Evolutionary conservation across 2,329 filamentous ascomycete species (phyloP).

Genomic region (Hymenoscyphus fructigenus): DNA sequence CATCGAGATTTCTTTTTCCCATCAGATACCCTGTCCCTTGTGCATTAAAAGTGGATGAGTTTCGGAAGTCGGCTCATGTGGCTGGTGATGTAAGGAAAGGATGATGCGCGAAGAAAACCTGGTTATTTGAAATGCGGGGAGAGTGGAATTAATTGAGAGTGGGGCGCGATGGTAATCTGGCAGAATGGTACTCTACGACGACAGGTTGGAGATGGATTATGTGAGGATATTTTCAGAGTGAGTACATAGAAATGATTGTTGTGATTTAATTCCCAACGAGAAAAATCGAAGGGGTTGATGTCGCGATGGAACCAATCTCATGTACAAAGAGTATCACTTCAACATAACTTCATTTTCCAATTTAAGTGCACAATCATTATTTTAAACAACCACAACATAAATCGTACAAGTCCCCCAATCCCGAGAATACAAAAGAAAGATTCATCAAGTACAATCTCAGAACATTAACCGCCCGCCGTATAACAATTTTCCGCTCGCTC

Average conservation of each 20-base stretch:
- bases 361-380: background rate
- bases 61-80: background rate
- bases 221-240: no score
- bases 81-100: background rate
- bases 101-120: background rate
- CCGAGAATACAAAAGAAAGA: background rate
- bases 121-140: background rate
- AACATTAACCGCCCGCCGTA: background rate
- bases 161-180: background rate
- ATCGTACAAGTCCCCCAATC: background rate
- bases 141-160: no score
- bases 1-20: background rate
- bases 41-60: background rate
- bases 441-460: background rate
- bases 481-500: background rate
- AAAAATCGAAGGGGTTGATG: no score
- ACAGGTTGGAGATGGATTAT: no score
- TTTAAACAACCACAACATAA: background rate
- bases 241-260: no score
- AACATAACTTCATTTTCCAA: background rate
- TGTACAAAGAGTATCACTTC: no score
- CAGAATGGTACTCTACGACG: no score
- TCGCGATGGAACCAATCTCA: no score
- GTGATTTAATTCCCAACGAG: no score
- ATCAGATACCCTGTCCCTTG: background rate